Conservation (phyloP, 495 filamentous ascomycete genomes). For the Penicillium silybi region DNA sequence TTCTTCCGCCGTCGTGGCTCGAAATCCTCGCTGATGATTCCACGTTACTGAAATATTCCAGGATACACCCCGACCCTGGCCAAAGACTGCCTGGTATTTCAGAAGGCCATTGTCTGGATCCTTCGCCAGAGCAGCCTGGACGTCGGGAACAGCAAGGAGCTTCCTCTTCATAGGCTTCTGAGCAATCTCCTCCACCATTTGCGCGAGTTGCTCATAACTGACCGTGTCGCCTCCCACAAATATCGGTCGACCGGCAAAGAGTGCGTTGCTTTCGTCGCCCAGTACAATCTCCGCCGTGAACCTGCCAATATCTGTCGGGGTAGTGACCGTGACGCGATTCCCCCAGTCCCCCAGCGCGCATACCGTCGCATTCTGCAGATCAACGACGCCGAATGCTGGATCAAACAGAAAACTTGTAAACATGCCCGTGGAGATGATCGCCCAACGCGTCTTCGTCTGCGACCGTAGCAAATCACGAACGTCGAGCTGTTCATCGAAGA, state of each 20-base stretch:
- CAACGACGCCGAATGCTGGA: too few species aligned
- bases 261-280: conserved; percentile 15
- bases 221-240: conserved; percentile 60
- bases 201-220: conserved; percentile 47
- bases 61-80: conserved; percentile 50
- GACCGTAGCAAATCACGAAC: too few species aligned
- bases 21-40: conserved; percentile 44
- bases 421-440: too few species aligned
- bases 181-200: conserved; percentile 41
- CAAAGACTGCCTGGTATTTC: conserved; percentile 61
- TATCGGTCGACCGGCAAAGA: conserved; percentile 24
- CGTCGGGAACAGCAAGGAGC: conserved; percentile 36
- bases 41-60: conserved; percentile 52
- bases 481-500: too few species aligned
- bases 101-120: conserved; percentile 47
- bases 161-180: conserved; percentile 40
- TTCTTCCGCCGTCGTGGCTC: conserved; percentile 35
- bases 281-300: conserved; percentile 50
- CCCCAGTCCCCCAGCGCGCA: conserved; percentile 56
- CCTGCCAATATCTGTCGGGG: conserved; percentile 54
- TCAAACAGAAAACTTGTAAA: too few species aligned
- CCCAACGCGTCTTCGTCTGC: too few species aligned
- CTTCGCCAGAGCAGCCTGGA: conserved; percentile 36
- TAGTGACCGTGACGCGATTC: conserved; percentile 53
- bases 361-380: too few species aligned